Evolutionary conservation across 768 basidiomycete species (phyloP).

Genomic region (Krasilnikovozyma curviuscula): DNA sequence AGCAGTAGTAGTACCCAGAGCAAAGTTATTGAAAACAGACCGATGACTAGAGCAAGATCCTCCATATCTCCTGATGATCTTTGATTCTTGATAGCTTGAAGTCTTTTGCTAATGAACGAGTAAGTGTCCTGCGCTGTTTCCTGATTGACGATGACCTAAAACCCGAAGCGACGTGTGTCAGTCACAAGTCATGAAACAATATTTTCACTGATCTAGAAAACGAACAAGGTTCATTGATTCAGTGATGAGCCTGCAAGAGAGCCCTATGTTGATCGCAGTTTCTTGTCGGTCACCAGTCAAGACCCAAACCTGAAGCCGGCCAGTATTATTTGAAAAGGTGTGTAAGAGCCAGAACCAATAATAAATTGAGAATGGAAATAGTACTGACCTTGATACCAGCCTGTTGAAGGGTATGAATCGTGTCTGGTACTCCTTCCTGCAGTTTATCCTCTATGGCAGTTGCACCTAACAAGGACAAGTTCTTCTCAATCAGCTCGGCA

Average conservation of each 20-base stretch:
- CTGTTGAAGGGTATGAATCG: constrained; percentile 92
- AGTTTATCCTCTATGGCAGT: constrained; percentile 98
- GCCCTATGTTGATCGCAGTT: constrained; percentile 96
- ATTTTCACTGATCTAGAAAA: neutral
- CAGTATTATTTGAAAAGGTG: neutral
- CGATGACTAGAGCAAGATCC: constrained; percentile 85
- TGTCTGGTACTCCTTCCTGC: constrained; percentile 94
- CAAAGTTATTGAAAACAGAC: constrained; percentile 30
- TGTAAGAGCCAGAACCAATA: neutral
- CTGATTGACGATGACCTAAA: constrained; percentile 83
- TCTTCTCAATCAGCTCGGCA: constrained; percentile 88
- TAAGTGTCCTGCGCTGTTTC: constrained; percentile 59
- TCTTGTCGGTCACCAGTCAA: constrained; percentile 95
- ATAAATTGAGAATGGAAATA: neutral
- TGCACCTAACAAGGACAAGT: constrained; percentile 78
- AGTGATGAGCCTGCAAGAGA: constrained; percentile 88
- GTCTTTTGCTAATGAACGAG: constrained; percentile 68
- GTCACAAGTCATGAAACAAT: neutral
- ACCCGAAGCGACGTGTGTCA: neutral
- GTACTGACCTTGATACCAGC: constrained; percentile 73
- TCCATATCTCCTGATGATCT: constrained; percentile 77
- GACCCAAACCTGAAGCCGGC: constrained; percentile 59
- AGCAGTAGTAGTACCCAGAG: neutral
- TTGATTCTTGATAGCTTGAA: constrained; percentile 84
- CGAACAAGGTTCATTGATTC: constrained; percentile 94